Evolutionary conservation across 2,329 filamentous ascomycete species (phyloP), one percentile per base, ranked within the genome.

Genomic region (Colletotrichum echinochloae): DNA sequence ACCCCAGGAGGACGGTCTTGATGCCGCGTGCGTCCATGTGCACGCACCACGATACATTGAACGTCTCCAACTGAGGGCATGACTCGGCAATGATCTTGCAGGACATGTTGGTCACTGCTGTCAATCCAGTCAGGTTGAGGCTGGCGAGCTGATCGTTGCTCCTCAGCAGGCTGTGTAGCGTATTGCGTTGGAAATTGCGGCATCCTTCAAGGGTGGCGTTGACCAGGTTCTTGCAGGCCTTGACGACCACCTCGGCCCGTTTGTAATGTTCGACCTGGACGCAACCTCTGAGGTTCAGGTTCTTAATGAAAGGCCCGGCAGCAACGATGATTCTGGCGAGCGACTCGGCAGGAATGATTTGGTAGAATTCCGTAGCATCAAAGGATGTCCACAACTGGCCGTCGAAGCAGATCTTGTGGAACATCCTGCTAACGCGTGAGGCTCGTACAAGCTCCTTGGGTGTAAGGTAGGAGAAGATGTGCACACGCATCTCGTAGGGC

Each of bases 1-100:
- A 98, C 2, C 87, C 87, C 70, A 92, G 85, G 0, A 98, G 83
- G 2, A 99, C 87, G 61, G 88, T 87, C 73, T 87, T 89, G 64
- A 98, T 83, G 5, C 94, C 95, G 16, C 88, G 85, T 11, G 93
- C 92, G 76, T 96, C 92, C 77, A 98, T 90, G 71, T 94, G 92
- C 74, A 90, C 91, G 82, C 96, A 99, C 94, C 95, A 98, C 0
- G 94, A 97, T 26, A 98, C 89, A 76, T 98, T 97, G 74, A 98
- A 87, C 65, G 89, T 87, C 79, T 97, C 91, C n/a, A 99, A 85
- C 59, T 91, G 90, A 1, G 91, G 90, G 76, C 95, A 98, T 48
- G 91, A 91, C 63, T 92, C 86, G 0, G 93, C 91, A 70, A 99
- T 92, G 70, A 97, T 94, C 77, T 91, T 93, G 88, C 97, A 95